Evolutionary conservation across 2,329 filamentous ascomycete genomes (phyloP).

Genomic region (Leptodontidium sp.): DNA sequence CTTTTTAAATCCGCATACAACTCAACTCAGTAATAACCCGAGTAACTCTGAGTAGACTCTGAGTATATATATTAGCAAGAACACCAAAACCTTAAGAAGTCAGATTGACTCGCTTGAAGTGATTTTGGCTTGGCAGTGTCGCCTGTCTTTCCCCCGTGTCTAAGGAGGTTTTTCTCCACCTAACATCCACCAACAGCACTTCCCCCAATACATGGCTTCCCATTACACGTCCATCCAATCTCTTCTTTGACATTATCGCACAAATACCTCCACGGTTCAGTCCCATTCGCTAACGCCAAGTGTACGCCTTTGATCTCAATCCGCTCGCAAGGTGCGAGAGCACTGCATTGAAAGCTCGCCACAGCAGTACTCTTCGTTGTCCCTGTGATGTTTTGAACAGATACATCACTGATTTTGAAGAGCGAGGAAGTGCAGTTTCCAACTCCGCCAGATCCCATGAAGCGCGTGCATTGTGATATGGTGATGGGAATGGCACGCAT

Average conservation of each 20-base stretch:
- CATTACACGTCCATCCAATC: conserved; percentile 27
- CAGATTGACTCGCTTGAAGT: no score
- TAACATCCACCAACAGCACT: conserved; percentile 9
- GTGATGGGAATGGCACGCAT: conserved; percentile 47
- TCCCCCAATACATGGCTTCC: conserved; percentile 14
- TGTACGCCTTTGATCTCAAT: conserved; percentile 20
- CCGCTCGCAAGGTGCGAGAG: conserved; percentile 25
- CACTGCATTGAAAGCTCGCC: conserved; percentile 25
- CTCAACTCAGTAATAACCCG: no score
- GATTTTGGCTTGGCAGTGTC: no score
- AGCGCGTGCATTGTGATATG: conserved; percentile 52
- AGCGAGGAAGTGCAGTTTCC: conserved; percentile 19
- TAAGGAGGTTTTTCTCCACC: background rate
- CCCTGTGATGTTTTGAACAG: conserved; percentile 20
- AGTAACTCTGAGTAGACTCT: no score
- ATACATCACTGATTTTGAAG: conserved; percentile 19
- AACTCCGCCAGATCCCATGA: conserved; percentile 2
- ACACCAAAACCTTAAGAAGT: no score
- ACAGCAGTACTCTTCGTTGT: conserved; percentile 20
- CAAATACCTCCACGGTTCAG: conserved; percentile 15
- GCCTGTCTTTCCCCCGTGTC: no score
- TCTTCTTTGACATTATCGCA: conserved; percentile 23
- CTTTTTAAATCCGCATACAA: no score
- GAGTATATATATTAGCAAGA: no score
- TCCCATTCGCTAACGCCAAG: conserved; percentile 18